Evolutionary conservation across 2,329 filamentous ascomycete genomes (phyloP).

Genomic region (Rachicladosporium sp.): DNA sequence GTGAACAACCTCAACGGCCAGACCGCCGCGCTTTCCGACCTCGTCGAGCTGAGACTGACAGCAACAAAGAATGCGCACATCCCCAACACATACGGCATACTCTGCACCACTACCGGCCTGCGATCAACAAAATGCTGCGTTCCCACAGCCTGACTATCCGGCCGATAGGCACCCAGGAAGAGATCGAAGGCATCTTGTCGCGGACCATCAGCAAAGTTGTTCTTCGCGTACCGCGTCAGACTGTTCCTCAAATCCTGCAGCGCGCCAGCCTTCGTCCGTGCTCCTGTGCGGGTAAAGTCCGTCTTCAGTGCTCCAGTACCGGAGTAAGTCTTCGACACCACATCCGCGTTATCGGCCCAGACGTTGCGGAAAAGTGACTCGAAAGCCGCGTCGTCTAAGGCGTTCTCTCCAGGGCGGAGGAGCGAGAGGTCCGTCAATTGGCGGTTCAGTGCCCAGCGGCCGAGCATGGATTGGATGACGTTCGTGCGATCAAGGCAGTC

Average conservation of each 20-base stretch:
- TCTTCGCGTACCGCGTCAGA: slow-evolving; percentile 75
- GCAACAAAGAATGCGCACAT: slow-evolving; percentile 77
- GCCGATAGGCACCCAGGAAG: slow-evolving; percentile 77
- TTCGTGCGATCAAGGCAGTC: slow-evolving; percentile 97
- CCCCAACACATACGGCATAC: slow-evolving; percentile 81
- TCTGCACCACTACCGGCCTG: slow-evolving; percentile 75
- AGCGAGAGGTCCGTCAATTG: slow-evolving; percentile 79
- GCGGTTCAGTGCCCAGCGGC: slow-evolving; percentile 73
- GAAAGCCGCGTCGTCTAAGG: slow-evolving; percentile 69
- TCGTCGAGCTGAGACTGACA: slow-evolving; percentile 59
- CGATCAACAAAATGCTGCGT: slow-evolving; percentile 71
- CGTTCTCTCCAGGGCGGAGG: slow-evolving; percentile 61
- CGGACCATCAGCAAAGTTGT: slow-evolving; percentile 91
- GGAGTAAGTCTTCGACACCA: slow-evolving; percentile 84
- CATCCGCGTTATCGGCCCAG: slow-evolving; percentile 97
- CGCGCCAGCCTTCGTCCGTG: slow-evolving; percentile 72
- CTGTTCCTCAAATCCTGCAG: slow-evolving; percentile 82
- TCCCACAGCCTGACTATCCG: slow-evolving; percentile 58
- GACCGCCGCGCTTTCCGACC: slow-evolving; percentile 58
- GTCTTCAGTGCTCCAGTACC: slow-evolving; percentile 97
- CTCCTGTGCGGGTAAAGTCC: slow-evolving; percentile 88
- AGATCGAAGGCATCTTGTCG: slow-evolving; percentile 92
- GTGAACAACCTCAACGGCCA: slow-evolving; percentile 74
- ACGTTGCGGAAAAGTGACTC: slow-evolving; percentile 90
- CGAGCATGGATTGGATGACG: slow-evolving; percentile 94